These are phyloP conservation scores for Aethionema arabicum DNA, from an alignment of 345 rosid species.

Conservation along the genomic window DNA sequence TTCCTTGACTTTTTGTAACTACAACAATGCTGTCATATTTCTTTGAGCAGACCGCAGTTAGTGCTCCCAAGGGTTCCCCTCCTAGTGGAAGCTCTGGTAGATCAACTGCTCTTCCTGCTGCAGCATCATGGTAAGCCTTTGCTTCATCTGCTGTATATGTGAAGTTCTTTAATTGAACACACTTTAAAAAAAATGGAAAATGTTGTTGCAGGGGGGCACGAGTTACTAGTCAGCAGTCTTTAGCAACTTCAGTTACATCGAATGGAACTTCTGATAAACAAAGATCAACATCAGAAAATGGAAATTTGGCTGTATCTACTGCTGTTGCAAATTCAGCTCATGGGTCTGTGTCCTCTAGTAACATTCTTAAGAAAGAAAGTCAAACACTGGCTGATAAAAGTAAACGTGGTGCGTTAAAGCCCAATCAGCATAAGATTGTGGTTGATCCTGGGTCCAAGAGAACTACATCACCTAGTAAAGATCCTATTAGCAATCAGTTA, in stretches of 20 bases:
- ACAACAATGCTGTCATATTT: conserved; percentile 12
- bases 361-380: conserved; percentile 33
- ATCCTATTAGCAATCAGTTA: conserved; percentile 21
- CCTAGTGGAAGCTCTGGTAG: conserved; percentile 61
- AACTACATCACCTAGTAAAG: conserved; percentile 20
- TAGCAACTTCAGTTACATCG: conserved; percentile 38
- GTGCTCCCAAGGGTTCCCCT: conserved; percentile 49
- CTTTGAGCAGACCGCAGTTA: conserved; percentile 42
- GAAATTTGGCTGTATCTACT: conserved; percentile 39
- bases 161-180: neutral
- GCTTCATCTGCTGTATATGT: conserved; percentile 1
- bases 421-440: conserved; percentile 17
- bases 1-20: neutral
- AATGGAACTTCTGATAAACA: conserved; percentile 53
- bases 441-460: conserved; percentile 35
- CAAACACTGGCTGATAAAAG: conserved; percentile 13
- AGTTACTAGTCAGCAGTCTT: conserved; percentile 42
- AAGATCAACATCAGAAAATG: conserved; percentile 40
- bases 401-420: conserved; percentile 19
- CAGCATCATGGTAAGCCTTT: conserved; percentile 72
- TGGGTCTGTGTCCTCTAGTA: conserved; percentile 19
- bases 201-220: conserved; percentile 54
- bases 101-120: conserved; percentile 74
- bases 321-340: conserved; percentile 37
- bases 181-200: neutral